Base-by-base conservation (phyloP, 805 yeast species). In the Lachancea kluyveri region DNA sequence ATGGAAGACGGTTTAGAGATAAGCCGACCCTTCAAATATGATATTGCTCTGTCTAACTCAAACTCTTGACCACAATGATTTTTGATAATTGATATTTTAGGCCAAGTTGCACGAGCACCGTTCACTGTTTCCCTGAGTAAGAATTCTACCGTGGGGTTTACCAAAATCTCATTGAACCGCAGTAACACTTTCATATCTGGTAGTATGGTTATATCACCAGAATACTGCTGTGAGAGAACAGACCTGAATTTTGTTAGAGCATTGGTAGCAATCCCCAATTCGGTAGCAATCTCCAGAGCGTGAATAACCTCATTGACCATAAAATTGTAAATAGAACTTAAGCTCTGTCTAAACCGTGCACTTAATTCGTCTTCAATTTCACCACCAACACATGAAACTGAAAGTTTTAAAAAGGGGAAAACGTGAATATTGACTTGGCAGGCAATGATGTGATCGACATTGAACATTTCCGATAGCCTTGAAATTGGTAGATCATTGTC, bases 381-480 rank as follows among this genome's bases (percentile, higher is more conserved):
- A 6, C 84, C 84, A 8, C 86, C 87, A 13, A 76, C 77, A 52
- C 76, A 72, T 13, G 78, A 73, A 4, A 78, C 68, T 0, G 87
- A 76, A 32, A 77, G 39, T 43, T 77, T 77, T 45, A 92, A 65
- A 30, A 90, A 70, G 0, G 98, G 98, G 3, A 83, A 84, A 10
- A 92, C 94, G 54, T 92, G 98, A 0, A 96, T 94, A 51, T 92
- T 92, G 1, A 92, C 98, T 55, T 92, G 99, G 27, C 95, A 90
- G 0, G 96, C 98, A 45, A 92, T 87, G 40, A 92, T 88, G 56
- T 92, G 96, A 54, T 92, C 95, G 18, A 92, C 96, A 50, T 92
- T 90, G 57, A 92, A 92, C 95, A 92, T 87, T 53, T 92, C 98
- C 13, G 94, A 80, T 14, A 92, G 65, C 44, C 96, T 70, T 2